Conservation (phyloP, 129 eudicot genomes). For the Calendula officinalis region DNA sequence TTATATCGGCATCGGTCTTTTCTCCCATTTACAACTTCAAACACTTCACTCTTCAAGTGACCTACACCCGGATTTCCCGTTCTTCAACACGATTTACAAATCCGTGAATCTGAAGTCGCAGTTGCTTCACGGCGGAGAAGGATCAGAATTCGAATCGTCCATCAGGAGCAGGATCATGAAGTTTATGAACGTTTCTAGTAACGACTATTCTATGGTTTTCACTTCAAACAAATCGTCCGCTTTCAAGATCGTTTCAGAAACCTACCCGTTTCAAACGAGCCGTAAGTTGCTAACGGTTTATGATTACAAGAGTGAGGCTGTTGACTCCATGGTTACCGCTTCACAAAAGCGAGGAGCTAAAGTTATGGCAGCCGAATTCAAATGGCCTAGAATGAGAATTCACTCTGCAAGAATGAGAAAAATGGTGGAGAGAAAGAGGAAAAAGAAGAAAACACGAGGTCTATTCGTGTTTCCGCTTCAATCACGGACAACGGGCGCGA, state of each 20-base stretch:
- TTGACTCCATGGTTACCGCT: conserved; percentile 43
- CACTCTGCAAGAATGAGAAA: conserved; percentile 50
- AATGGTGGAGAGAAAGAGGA: conserved; percentile 49
- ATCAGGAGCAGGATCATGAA: conserved; percentile 65
- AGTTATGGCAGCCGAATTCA: conserved; percentile 68
- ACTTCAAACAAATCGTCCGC: conserved; percentile 84
- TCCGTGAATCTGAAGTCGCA: conserved; percentile 70
- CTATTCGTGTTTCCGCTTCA: conserved; percentile 78
- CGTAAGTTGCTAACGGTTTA: conserved; percentile 72
- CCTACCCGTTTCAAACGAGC: conserved; percentile 66
- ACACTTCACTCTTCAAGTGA: conserved; percentile 32
- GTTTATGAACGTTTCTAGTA: conserved; percentile 52
- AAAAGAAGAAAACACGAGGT: conserved; percentile 50
- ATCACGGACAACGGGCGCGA: conserved; percentile 71
- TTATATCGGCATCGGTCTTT: conserved; percentile 83
- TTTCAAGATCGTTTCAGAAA: conserved; percentile 68
- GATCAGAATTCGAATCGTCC: conserved; percentile 54
- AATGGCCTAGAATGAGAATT: conserved; percentile 70
- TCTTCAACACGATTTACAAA: conserved; percentile 42
- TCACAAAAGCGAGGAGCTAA: conserved; percentile 74
- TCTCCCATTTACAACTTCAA: conserved; percentile 69
- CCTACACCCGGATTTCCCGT: conserved; percentile 43
- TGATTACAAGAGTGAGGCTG: conserved; percentile 76
- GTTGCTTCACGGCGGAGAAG: conserved; percentile 62
- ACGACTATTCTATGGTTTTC: conserved; percentile 63